phyloP scores from a whole-genome alignment of 163 green algal species.

The Prototheca wickerhamii region DNA sequence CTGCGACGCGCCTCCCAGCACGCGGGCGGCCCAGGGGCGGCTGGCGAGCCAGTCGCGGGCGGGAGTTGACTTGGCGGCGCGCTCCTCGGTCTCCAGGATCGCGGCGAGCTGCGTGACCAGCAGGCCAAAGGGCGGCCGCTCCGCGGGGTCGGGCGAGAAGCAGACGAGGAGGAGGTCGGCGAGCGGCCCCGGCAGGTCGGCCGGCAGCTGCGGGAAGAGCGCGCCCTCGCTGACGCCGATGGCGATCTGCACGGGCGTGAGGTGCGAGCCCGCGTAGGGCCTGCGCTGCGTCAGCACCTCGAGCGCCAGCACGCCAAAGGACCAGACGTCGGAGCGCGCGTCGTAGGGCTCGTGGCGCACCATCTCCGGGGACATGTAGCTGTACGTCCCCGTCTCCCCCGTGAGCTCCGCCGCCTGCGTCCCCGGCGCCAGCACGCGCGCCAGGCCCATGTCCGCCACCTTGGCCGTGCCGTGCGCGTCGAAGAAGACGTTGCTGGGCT shows the following conservation, averaged over 20 bases:
- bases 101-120: conserved; percentile 36
- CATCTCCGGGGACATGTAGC: conserved; percentile 83
- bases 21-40: too few species aligned
- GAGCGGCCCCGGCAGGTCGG: conserved; percentile 21
- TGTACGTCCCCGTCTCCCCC: conserved; percentile 78
- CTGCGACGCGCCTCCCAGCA: too few species aligned
- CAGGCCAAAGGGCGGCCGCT: conserved; percentile 41
- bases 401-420: conserved; percentile 41
- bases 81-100: conserved; percentile 13
- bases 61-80: background rate
- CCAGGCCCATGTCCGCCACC: conserved; percentile 76
- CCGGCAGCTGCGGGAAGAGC: conserved; percentile 46
- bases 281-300: conserved; percentile 58
- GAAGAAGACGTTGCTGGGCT: conserved; percentile 81
- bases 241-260: conserved; percentile 67
- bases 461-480: conserved; percentile 36
- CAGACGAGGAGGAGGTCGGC: conserved; percentile 25
- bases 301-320: conserved; percentile 70
- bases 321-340: conserved; percentile 74
- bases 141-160: conserved; percentile 50
- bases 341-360: conserved; percentile 72
- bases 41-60: too few species aligned
- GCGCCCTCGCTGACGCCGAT: conserved; percentile 51
- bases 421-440: conserved; percentile 36
- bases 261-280: conserved; percentile 60